Evolutionary conservation across 352 stramenopile species (phyloP).

Genomic region (Globisporangium nagaii): DNA sequence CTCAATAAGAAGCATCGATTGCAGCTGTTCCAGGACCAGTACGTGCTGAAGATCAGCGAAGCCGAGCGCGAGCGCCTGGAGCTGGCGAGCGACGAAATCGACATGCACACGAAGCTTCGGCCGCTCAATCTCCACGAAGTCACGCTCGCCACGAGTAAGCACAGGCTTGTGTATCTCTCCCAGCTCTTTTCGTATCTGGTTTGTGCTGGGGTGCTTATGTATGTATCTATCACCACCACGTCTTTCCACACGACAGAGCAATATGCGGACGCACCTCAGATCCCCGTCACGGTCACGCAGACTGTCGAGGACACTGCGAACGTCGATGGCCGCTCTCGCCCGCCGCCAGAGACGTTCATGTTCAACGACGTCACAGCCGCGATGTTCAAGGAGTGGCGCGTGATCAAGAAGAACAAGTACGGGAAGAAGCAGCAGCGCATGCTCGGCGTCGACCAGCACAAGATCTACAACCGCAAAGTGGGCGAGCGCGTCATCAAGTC

Average conservation of each 20-base stretch:
- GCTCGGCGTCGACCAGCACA: conserved; percentile 85
- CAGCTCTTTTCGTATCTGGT: no score
- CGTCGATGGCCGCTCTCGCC: conserved; percentile 59
- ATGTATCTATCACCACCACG: no score
- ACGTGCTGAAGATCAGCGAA: conserved; percentile 87
- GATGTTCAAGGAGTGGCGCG: conserved; percentile 89
- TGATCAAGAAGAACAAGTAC: conserved; percentile 91
- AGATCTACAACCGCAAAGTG: conserved; percentile 89
- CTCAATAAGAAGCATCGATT: conserved; percentile 85
- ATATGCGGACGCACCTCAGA: conserved; percentile 79
- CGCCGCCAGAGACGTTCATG: conserved; percentile 85
- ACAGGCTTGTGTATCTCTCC: neutral
- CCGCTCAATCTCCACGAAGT: conserved; percentile 85
- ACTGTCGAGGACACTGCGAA: conserved; percentile 61
- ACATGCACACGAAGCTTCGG: conserved; percentile 83
- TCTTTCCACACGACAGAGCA: conserved; percentile 46
- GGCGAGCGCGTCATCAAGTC: conserved; percentile 87
- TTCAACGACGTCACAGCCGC: conserved; percentile 87
- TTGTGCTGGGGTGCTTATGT: no score
- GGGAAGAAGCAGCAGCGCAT: conserved; percentile 87
- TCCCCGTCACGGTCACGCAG: conserved; percentile 57
- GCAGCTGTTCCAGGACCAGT: conserved; percentile 82
- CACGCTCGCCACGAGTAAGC: conserved; percentile 79
- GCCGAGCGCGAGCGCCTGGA: conserved; percentile 76
- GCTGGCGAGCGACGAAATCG: conserved; percentile 78